Evolutionary conservation across 2,329 filamentous ascomycete genomes (phyloP), one percentile per base, ranked within the genome.

Genomic region (Trichoderma koningii): DNA sequence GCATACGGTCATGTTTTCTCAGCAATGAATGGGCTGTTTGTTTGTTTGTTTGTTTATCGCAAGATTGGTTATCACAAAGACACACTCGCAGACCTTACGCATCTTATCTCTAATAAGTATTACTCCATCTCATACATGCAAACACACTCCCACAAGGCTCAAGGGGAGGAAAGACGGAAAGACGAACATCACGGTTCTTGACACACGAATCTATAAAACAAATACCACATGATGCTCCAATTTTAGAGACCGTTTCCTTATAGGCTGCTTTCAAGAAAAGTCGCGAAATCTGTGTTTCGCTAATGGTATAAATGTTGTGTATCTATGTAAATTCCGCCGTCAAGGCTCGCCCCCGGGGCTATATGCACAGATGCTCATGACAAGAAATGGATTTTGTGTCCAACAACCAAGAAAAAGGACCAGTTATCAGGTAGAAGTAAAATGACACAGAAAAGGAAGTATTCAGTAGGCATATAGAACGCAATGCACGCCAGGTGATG

Each of bases 31-130:
- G 69, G 69, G 68, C 69, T 69, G 71, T 55, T 64, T 57, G 69
- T 66, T 65, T 23, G 21, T 23, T 23, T 23, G 21, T 23, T 23
- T 66, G 28, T 34, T 38, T 38, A 38, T 71, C 70, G 70, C 68
- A 51, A 74, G 68, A 73, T 76, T 75, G 74, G 73, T 72, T 75
- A 75, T 69, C 71, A 56, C 65, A 67, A 69, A 67, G 69, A 69
- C 61, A 63, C 50, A 55, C 41, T 45, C 50, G 41, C 67, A 73
- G 67, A 71, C 70, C 70, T 30, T 12, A 38, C 34, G 10, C 12
- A 38, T 10, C 34, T 38, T 38, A 38, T 53, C 64, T 17, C 3
- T 64, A 57, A 64, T 64, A 47, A 53, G 21, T 26, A 56, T 28
- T 6, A 7, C 28, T 30, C 28, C 7, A 30, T 34, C 34, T 4